These are phyloP conservation scores for Poteriospumella lacustris DNA, from an alignment of 108 stramenopile species.

Conservation along the genomic window DNA sequence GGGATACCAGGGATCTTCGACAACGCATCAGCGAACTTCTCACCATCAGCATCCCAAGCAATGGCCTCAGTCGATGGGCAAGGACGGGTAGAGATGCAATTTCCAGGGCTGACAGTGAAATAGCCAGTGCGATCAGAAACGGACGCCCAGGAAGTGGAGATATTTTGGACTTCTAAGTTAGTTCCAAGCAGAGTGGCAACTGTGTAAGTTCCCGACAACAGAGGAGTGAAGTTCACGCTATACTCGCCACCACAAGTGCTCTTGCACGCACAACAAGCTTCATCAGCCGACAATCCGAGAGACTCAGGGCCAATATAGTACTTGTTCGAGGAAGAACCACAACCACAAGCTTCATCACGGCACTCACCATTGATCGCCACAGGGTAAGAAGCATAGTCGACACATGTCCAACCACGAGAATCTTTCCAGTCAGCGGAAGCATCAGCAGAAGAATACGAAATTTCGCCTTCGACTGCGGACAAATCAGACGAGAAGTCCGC, in stretches of 20 bases:
- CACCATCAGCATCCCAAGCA: constrained; percentile 52
- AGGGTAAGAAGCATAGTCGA: background rate
- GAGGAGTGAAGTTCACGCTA: constrained; percentile 54
- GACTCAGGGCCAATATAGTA: background rate
- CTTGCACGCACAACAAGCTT: constrained; percentile 28
- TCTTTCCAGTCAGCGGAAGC: background rate
- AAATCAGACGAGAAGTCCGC: background rate
- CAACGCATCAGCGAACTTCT: background rate
- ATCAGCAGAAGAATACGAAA: constrained; percentile 40
- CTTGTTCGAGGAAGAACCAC: background rate
- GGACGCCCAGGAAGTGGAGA: constrained; percentile 46
- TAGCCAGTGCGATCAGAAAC: constrained; percentile 45
- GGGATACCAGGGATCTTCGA: background rate
- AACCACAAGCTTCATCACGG: constrained; percentile 4
- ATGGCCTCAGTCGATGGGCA: constrained; percentile 44
- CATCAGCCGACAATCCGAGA: constrained; percentile 4
- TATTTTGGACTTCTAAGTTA: constrained; percentile 50
- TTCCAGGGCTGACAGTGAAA: constrained; percentile 46
- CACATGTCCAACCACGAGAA: background rate
- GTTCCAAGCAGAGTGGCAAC: constrained; percentile 54
- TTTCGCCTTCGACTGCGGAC: constrained; percentile 38
- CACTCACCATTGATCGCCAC: background rate
- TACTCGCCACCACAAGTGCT: constrained; percentile 43
- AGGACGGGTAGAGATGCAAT: background rate
- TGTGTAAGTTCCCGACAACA: constrained; percentile 54